phyloP scores from a whole-genome alignment of 1,284 basidiomycete genomes.

The Porogramme epimiltina region DNA sequence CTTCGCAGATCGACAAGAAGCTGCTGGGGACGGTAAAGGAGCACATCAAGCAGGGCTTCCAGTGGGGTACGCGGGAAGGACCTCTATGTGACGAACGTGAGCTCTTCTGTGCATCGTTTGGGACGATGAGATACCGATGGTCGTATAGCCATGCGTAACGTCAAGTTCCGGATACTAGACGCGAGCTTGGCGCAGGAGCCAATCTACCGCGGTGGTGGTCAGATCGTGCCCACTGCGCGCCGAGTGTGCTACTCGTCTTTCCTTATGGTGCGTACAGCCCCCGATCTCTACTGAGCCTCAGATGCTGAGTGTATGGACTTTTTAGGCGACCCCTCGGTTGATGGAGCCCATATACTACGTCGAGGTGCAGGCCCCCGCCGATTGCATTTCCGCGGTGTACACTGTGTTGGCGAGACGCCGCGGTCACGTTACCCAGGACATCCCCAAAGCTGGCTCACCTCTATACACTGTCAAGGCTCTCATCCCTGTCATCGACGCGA shows the following conservation, averaged over 20 bases:
- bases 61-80: conserved; percentile 97
- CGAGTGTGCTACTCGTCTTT: conserved; percentile 99
- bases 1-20: conserved; percentile 95
- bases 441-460: conserved; percentile 96
- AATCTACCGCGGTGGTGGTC: conserved; percentile 96
- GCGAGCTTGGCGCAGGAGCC: conserved; percentile 91
- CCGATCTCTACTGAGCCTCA: neutral
- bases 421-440: conserved; percentile 97
- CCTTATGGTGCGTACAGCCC: conserved; percentile 73
- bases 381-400: conserved; percentile 97
- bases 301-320: neutral
- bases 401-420: conserved; percentile 94
- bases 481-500: conserved; percentile 97
- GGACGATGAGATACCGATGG: conserved; percentile 5
- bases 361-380: conserved; percentile 97
- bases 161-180: conserved; percentile 96
- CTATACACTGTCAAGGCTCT: conserved; percentile 97
- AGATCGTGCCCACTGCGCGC: conserved; percentile 97
- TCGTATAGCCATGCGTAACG: conserved; percentile 88
- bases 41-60: conserved; percentile 98
- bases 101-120: conserved; percentile 36
- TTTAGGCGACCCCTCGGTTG: conserved; percentile 83
- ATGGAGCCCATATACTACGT: conserved; percentile 99
- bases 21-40: conserved; percentile 88
- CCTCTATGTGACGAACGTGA: conserved; percentile 97